Evolutionary conservation across 257 asterid genomes (phyloP).

Genomic region (Ophiorrhiza pumila): DNA sequence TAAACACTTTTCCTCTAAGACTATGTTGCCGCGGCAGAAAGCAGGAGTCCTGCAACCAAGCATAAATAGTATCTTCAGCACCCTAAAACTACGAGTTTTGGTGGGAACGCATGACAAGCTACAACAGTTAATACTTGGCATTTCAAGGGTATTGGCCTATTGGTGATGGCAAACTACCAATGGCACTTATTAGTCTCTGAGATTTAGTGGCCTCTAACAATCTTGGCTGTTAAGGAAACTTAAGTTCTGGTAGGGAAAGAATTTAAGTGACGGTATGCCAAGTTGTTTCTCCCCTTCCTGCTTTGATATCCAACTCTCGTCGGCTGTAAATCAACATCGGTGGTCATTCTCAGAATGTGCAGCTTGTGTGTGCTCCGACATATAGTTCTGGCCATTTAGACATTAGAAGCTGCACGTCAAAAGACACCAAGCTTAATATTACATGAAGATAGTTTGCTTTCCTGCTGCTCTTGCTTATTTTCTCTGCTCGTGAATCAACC

Average conservation of each 20-base stretch:
- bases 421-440: too few relatives aligned
- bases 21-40: neutral
- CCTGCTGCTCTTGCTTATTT: too few relatives aligned
- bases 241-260: neutral
- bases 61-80: neutral
- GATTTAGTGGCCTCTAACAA: neutral
- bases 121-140: neutral
- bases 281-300: neutral
- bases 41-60: slow-evolving; percentile 2
- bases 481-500: too few relatives aligned
- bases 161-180: neutral
- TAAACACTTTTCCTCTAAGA: neutral
- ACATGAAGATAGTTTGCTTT: too few relatives aligned
- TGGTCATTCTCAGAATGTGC: neutral
- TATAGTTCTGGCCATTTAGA: neutral
- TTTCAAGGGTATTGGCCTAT: too few relatives aligned
- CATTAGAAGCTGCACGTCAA: too few relatives aligned
- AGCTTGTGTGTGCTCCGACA: neutral
- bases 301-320: neutral
- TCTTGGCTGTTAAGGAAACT: neutral
- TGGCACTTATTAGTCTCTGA: neutral
- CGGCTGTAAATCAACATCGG: neutral
- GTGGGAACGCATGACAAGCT: neutral
- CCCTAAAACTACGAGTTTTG: neutral
- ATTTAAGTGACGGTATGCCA: neutral